Evolutionary conservation across 2,329 filamentous ascomycete genomes (phyloP), one percentile per base, ranked within the genome.

Genomic region (Pleomassaria siparia): DNA sequence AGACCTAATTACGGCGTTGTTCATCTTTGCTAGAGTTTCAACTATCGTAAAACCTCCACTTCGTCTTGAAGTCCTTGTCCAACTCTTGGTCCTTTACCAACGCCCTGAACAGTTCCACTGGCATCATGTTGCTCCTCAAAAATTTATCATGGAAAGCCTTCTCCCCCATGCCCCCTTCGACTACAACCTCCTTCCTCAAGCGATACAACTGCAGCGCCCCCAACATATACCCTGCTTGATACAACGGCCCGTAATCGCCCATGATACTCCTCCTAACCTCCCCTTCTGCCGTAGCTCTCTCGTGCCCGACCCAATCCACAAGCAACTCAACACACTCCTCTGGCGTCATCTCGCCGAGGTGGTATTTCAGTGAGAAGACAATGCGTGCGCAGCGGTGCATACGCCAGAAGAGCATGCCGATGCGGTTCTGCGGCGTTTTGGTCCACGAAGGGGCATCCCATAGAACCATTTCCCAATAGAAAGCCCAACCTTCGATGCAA

Each of bases 321-420:
- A 84, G 71, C 44, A 82, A 58, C 49, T 84, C 79, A 13, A 85
- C 75, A 43, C 80, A 83, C 55, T 82, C 75, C 48, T 74, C 70
- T 1, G 80, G 74, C 9, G 67, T 74, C 73, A 82, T 76, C 50
- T 76, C 60, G 1, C 79, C 80, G 1, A 84, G 72, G 56, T 84
- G 81, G 49, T 83, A 84, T 30, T 75, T 76, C 1, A 84, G 61
- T 0, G 78, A 81, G 63, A 84, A 84, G 11, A 80, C 67, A 54
- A 83, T 83, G 29, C 82, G 76, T 5, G 78, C 77, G 54, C 81
- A 83, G 22, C 82, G 78, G 60, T 85, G 81, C 76, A 84, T 82
- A 12, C 80, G 74, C 81, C 81, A 84, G 60, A 83, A 84, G 7
- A 85, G 64, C 52, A 82, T 80, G 0, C 81, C 81, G 18, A 84